Percentiles rank a stretch among this genome's conserved stretches.
Evolutionary conservation across 352 stramenopile genomes (phyloP).

Genomic region (Phytophthora pistaciae): DNA sequence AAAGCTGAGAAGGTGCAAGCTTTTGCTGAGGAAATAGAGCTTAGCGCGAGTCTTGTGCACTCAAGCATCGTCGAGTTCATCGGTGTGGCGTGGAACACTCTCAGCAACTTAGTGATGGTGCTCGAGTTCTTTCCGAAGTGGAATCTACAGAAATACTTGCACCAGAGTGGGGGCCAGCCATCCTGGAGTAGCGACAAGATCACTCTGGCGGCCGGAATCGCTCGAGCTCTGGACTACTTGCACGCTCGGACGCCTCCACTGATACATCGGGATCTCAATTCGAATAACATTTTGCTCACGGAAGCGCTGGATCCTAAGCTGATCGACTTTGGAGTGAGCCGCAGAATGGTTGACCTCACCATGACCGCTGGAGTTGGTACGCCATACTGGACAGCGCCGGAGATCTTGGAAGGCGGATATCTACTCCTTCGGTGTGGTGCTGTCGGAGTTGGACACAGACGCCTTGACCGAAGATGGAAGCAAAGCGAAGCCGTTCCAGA

Average conservation of each 20-base stretch:
- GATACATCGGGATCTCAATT: conserved; percentile 35
- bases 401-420: conserved; percentile 67
- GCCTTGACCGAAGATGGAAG: conserved; percentile 5
- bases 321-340: conserved; percentile 49
- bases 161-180: conserved; percentile 14
- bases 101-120: conserved; percentile 38
- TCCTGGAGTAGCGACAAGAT: conserved; percentile 43
- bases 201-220: conserved; percentile 20
- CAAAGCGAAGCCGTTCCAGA: conserved; percentile 37
- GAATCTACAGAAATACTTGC: conserved; percentile 26
- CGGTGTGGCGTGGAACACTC: conserved; percentile 52
- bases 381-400: conserved; percentile 80
- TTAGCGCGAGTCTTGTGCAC: conserved; percentile 51
- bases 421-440: conserved; percentile 71
- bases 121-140: conserved; percentile 29
- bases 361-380: conserved; percentile 78
- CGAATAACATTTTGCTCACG: conserved; percentile 75
- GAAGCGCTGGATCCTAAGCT: too few species aligned
- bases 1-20: conserved; percentile 31
- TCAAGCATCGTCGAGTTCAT: conserved; percentile 55
- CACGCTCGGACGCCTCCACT: conserved; percentile 30
- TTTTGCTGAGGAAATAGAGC: conserved; percentile 59
- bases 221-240: conserved; percentile 35
- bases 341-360: conserved; percentile 13
- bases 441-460: conserved; percentile 48